Conservation (phyloP, 2,329 filamentous ascomycete genomes). For the Colletotrichum scovillei region DNA sequence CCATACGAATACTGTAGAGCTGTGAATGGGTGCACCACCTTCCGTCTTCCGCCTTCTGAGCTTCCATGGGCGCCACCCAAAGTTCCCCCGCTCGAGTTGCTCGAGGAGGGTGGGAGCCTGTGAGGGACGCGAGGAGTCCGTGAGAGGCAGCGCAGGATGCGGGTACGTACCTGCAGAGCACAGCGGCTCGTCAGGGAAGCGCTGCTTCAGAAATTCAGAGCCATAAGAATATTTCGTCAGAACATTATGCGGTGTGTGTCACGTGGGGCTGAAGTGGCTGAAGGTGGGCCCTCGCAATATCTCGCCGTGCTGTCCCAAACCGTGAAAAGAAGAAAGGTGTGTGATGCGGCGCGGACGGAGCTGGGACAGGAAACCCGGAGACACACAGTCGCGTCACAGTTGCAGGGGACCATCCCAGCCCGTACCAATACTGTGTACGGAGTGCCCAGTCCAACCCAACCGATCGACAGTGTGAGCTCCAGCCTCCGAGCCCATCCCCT, state of each 20-base stretch:
- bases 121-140: background rate
- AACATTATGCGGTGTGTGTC: slow-evolving; percentile 34
- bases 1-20: background rate
- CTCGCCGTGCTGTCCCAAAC: background rate
- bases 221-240: slow-evolving; percentile 18
- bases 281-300: slow-evolving; percentile 16
- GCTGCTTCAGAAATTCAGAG: slow-evolving; percentile 14
- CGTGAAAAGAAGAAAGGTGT: slow-evolving; percentile 31
- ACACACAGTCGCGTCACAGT: slow-evolving; percentile 10
- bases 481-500: background rate
- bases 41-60: background rate
- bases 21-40: background rate
- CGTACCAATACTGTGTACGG: background rate
- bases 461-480: slow-evolving; percentile 26
- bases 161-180: background rate
- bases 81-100: background rate
- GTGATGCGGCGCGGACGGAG: slow-evolving; percentile 30
- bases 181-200: slow-evolving; percentile 6
- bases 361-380: slow-evolving; percentile 27
- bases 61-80: slow-evolving; percentile 8
- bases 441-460: slow-evolving; percentile 14
- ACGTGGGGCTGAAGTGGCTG: slow-evolving; percentile 33
- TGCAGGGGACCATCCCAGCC: background rate
- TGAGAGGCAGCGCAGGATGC: background rate
- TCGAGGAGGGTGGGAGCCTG: background rate